These are phyloP conservation scores for Exophiala oligosperma DNA, from an alignment of 2,329 filamentous ascomycete genomes.

Conservation along the genomic window DNA sequence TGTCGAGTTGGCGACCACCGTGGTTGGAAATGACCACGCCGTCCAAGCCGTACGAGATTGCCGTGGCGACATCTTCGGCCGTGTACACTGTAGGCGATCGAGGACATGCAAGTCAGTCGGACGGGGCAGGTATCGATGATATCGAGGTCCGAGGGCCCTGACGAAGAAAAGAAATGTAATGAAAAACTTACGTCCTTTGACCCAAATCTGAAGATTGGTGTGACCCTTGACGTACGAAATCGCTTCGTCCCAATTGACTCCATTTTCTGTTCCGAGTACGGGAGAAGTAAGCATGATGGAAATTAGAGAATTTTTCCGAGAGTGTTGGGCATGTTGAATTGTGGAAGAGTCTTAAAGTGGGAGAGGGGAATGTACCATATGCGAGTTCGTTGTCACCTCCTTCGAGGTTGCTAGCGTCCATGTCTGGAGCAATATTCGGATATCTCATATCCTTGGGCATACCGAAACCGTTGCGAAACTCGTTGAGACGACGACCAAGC, in stretches of 20 bases:
- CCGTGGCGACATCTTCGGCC: slow-evolving; percentile 24
- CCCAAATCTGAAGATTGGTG: slow-evolving; percentile 28
- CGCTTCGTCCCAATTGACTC: slow-evolving; percentile 50
- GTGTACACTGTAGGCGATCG: slow-evolving; percentile 12
- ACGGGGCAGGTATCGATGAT: not conserved
- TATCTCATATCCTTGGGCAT: slow-evolving; percentile 25
- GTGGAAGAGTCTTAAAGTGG: not conserved
- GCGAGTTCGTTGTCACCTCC: slow-evolving; percentile 8
- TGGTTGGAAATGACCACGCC: slow-evolving; percentile 27
- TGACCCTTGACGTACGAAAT: slow-evolving; percentile 52
- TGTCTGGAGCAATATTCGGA: slow-evolving; percentile 24
- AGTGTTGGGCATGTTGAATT: not conserved
- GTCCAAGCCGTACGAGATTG: slow-evolving; percentile 25
- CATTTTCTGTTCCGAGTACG: slow-evolving; percentile 33
- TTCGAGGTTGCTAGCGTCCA: slow-evolving; percentile 14
- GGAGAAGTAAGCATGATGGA: not conserved
- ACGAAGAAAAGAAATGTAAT: slow-evolving; percentile 19
- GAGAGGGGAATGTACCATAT: slow-evolving; percentile 3
- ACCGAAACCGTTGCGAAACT: slow-evolving; percentile 54
- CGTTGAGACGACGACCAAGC: slow-evolving; percentile 54
- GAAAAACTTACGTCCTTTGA: slow-evolving; percentile 26
- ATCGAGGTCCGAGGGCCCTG: not conserved
- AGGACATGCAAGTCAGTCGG: too few species aligned
- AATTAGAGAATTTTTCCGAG: too few species aligned
- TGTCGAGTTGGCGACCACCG: slow-evolving; percentile 26